A percentile compares a stretch with the other conserved stretches of the same genome.
Evolutionary conservation across 2,329 filamentous ascomycete genomes (phyloP).

Genomic region (Fusarium sulawesiense): DNA sequence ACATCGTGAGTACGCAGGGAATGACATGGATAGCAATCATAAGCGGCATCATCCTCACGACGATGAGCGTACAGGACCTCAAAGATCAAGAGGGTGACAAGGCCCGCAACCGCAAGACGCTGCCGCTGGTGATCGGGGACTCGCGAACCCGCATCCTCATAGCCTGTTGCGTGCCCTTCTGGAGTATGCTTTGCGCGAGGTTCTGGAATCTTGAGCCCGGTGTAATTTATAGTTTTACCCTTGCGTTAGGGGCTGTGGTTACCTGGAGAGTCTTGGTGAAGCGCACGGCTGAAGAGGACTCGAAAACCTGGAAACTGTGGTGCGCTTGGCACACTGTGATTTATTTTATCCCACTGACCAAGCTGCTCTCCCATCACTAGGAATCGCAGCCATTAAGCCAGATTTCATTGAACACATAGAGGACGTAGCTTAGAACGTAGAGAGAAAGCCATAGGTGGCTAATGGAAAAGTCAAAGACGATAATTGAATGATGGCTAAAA

Average conservation of each 20-base stretch:
- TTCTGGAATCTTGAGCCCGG: rapidly evolving
- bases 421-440: too few species aligned
- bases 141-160: rapidly evolving
- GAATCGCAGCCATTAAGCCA: rapidly evolving
- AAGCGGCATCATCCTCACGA: background rate
- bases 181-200: rapidly evolving
- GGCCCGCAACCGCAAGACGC: background rate
- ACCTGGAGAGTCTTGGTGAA: background rate
- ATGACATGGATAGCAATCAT: background rate
- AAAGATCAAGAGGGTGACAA: background rate
- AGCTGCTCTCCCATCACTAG: background rate
- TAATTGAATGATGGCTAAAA: too few species aligned
- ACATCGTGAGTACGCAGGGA: background rate
- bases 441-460: too few species aligned
- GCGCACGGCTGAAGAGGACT: background rate
- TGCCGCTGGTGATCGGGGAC: background rate
- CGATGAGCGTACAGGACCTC: background rate
- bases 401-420: background rate
- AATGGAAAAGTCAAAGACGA: too few species aligned
- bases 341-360: background rate
- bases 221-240: rapidly evolving
- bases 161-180: background rate
- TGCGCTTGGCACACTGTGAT: background rate
- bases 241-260: background rate
- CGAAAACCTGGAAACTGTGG: background rate